A percentile compares a stretch with the other conserved stretches of the same genome.
phyloP scores from a whole-genome alignment of 192 early-diverging fungal genomes.

The Backusella tarrabulga region DNA sequence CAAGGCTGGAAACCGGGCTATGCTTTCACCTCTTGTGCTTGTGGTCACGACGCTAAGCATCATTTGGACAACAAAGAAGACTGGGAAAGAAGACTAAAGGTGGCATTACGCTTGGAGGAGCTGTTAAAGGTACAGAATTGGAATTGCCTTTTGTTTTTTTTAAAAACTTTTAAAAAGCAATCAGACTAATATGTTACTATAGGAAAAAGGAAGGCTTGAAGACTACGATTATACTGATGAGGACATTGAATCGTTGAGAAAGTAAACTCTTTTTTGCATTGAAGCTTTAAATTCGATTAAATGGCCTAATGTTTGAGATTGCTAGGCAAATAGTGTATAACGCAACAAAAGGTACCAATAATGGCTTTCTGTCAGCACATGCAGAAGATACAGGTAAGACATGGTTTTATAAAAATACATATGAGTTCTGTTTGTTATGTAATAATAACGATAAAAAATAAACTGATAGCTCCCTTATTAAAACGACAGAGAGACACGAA shows the following conservation, averaged over 20 bases:
- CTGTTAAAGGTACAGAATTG: slow-evolving; percentile 39
- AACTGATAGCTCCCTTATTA: neutral
- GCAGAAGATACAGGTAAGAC: neutral
- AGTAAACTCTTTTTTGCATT: neutral
- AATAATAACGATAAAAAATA: neutral
- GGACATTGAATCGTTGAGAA: slow-evolving; percentile 12
- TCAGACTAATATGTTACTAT: neutral
- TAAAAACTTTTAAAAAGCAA: too few relatives aligned
- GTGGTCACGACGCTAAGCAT: slow-evolving; percentile 43
- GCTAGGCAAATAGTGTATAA: slow-evolving; percentile 10
- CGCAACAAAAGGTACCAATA: neutral
- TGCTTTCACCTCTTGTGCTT: slow-evolving; percentile 30
- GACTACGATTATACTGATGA: slow-evolving; percentile 15
- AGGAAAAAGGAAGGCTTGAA: slow-evolving; percentile 21
- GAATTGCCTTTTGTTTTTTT: neutral
- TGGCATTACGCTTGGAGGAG: slow-evolving; percentile 50
- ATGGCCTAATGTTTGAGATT: neutral
- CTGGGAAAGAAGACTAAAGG: slow-evolving; percentile 43
- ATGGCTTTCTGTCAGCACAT: neutral
- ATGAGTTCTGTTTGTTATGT: neutral
- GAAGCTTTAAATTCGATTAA: neutral
- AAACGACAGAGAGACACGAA: slow-evolving; percentile 10
- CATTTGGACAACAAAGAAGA: slow-evolving; percentile 50
- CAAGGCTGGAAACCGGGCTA: slow-evolving; percentile 47
- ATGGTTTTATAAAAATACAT: neutral